phyloP scores from a whole-genome alignment of 208 protist species.

The Trypanosoma platydactyli region DNA sequence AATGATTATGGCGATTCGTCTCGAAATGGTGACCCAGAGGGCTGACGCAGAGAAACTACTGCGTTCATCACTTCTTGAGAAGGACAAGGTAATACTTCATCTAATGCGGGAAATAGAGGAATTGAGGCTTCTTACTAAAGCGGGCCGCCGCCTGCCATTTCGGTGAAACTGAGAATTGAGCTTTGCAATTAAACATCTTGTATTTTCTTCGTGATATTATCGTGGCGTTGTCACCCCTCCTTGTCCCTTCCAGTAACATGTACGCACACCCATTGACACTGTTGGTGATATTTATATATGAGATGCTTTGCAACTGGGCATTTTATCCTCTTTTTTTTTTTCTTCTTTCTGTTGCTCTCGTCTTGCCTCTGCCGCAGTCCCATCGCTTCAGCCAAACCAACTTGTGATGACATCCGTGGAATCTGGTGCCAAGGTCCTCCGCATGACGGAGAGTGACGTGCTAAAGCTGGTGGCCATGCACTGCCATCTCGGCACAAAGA shows the following conservation, averaged over 20 bases:
- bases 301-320: no score
- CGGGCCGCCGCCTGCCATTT: background rate
- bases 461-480: constrained; percentile 97
- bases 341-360: background rate
- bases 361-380: constrained; percentile 2
- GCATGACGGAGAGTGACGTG: constrained; percentile 92
- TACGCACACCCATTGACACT: no score
- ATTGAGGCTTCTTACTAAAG: background rate
- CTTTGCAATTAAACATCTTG: background rate
- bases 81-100: background rate
- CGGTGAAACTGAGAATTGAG: background rate
- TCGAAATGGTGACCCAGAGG: constrained; percentile 1
- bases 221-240: no score
- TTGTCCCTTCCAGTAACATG: no score
- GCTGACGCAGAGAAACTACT: background rate
- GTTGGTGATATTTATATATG: no score
- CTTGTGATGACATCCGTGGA: constrained; percentile 60
- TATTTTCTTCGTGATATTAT: no score
- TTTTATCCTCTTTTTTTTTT: background rate
- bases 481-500: constrained; percentile 96
- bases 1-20: background rate
- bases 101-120: constrained; percentile 8
- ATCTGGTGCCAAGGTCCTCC: constrained; percentile 64
- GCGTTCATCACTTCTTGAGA: background rate
- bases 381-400: background rate